phyloP scores from a whole-genome alignment of 2,329 filamentous ascomycete species.

The Aspergillus arachidicola region DNA sequence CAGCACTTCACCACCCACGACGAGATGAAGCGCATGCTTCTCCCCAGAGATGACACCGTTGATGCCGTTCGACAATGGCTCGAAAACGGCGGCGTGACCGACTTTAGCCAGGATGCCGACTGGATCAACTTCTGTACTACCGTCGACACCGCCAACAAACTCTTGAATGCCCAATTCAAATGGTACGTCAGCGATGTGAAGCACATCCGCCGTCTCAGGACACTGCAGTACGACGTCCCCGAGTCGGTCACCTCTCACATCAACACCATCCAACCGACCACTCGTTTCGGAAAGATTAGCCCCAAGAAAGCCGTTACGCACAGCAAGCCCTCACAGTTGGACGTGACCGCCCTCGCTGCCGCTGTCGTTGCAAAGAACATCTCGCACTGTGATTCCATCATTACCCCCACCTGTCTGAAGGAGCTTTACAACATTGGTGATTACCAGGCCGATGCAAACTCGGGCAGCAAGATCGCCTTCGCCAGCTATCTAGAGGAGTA shows the following conservation, averaged over 20 bases:
- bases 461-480: slow-evolving; percentile 47
- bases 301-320: slow-evolving; percentile 30
- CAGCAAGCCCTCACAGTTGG: slow-evolving; percentile 22
- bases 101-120: slow-evolving; percentile 40
- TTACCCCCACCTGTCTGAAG: slow-evolving; percentile 52
- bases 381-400: slow-evolving; percentile 45
- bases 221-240: slow-evolving; percentile 46
- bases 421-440: slow-evolving; percentile 51
- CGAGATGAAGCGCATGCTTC: slow-evolving; percentile 54
- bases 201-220: slow-evolving; percentile 38
- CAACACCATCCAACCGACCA: slow-evolving; percentile 47
- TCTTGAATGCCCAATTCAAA: slow-evolving; percentile 44
- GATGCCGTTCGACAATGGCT: slow-evolving; percentile 52
- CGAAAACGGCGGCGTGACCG: slow-evolving; percentile 38
- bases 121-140: slow-evolving; percentile 43
- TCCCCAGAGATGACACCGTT: slow-evolving; percentile 45
- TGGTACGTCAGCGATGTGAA: slow-evolving; percentile 37
- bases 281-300: slow-evolving; percentile 42
- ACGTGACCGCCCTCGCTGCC: slow-evolving; percentile 24
- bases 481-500: slow-evolving; percentile 53
- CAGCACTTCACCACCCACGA: slow-evolving; percentile 50
- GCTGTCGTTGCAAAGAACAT: slow-evolving; percentile 19
- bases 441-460: slow-evolving; percentile 39
- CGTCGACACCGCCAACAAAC: slow-evolving; percentile 38
- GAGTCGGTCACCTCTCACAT: slow-evolving; percentile 36